A percentile compares a stretch with the other conserved stretches of the same genome.
Conservation (phyloP, 805 yeast species). For the Metschnikowia lunata region DNA sequence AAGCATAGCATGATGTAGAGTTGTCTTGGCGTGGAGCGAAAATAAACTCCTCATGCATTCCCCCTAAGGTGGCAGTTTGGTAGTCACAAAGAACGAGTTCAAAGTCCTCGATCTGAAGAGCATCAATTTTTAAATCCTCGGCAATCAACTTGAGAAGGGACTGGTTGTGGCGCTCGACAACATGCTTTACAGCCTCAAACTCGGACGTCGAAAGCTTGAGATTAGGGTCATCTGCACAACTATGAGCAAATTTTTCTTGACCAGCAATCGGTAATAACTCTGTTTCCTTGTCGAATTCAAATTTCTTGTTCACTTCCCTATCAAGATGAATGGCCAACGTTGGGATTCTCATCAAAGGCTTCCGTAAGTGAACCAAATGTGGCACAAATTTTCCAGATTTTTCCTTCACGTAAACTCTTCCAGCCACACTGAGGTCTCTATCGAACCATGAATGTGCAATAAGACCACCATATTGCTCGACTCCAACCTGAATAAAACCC, state of each 20-base stretch:
- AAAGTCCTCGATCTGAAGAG: constrained; percentile 76
- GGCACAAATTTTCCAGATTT: constrained; percentile 51
- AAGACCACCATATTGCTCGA: constrained; percentile 94
- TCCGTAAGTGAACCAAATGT: constrained; percentile 70
- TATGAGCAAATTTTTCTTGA: constrained; percentile 24
- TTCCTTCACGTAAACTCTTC: constrained; percentile 72
- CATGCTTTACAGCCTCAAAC: constrained; percentile 60
- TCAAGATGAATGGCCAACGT: constrained; percentile 91
- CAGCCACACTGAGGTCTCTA: constrained; percentile 86
- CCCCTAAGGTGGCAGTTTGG: constrained; percentile 80
- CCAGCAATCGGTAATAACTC: constrained; percentile 88
- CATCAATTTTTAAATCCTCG: constrained; percentile 49
- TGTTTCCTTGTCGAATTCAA: constrained; percentile 85
- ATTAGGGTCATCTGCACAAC: constrained; percentile 51
- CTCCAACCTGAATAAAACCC: constrained; percentile 86
- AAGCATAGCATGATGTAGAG: constrained; percentile 80
- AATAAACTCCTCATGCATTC: constrained; percentile 83
- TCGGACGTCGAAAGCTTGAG: constrained; percentile 46
- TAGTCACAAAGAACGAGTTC: constrained; percentile 84
- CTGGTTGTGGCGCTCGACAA: constrained; percentile 71
- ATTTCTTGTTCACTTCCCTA: constrained; percentile 68
- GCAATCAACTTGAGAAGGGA: constrained; percentile 70
- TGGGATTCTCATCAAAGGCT: constrained; percentile 82
- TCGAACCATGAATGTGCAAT: constrained; percentile 98
- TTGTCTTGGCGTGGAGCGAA: constrained; percentile 92